Conservation (phyloP, 2,329 filamentous ascomycete genomes). For the Penicillium sp. region DNA sequence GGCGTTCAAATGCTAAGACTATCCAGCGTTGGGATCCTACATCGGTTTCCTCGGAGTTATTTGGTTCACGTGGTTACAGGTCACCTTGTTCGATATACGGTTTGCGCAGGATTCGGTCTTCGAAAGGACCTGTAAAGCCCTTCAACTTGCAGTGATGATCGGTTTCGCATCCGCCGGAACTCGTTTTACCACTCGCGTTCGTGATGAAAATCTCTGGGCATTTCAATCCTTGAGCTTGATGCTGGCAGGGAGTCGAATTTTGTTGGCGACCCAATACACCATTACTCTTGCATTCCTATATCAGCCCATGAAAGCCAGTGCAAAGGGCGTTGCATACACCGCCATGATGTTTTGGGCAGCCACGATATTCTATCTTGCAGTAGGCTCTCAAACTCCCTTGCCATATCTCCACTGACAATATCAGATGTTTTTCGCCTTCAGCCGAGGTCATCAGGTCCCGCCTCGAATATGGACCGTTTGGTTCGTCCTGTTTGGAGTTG, state of each 20-base stretch:
- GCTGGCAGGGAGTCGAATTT: slow-evolving; percentile 54
- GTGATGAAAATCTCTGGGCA: slow-evolving; percentile 42
- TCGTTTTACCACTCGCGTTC: slow-evolving; percentile 43
- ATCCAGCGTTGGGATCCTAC: slow-evolving; percentile 45
- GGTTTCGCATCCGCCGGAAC: slow-evolving; percentile 63
- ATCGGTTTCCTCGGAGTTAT: slow-evolving; percentile 58
- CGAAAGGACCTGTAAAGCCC: slow-evolving; percentile 57
- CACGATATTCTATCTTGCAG: slow-evolving; percentile 30
- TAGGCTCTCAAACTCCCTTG: slow-evolving; percentile 16
- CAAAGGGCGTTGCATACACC: slow-evolving; percentile 30
- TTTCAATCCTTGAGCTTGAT: slow-evolving; percentile 45
- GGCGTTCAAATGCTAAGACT: not conserved
- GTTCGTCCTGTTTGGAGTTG: slow-evolving; percentile 57
- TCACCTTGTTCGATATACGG: slow-evolving; percentile 64
- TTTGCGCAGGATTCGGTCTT: slow-evolving; percentile 66
- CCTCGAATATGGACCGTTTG: slow-evolving; percentile 49
- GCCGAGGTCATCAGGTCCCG: slow-evolving; percentile 17
- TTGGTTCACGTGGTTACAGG: slow-evolving; percentile 69
- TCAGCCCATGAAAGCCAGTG: slow-evolving; percentile 25
- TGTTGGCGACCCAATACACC: slow-evolving; percentile 56
- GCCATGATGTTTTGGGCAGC: slow-evolving; percentile 30
- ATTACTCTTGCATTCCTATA: slow-evolving; percentile 35
- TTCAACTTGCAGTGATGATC: slow-evolving; percentile 65
- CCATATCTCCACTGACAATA: not conserved
- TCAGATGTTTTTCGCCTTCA: slow-evolving; percentile 39